Percentiles rank a stretch among this genome's conserved stretches.
Evolutionary conservation across 805 yeast genomes (phyloP).

Genomic region (Candida oleophila): DNA sequence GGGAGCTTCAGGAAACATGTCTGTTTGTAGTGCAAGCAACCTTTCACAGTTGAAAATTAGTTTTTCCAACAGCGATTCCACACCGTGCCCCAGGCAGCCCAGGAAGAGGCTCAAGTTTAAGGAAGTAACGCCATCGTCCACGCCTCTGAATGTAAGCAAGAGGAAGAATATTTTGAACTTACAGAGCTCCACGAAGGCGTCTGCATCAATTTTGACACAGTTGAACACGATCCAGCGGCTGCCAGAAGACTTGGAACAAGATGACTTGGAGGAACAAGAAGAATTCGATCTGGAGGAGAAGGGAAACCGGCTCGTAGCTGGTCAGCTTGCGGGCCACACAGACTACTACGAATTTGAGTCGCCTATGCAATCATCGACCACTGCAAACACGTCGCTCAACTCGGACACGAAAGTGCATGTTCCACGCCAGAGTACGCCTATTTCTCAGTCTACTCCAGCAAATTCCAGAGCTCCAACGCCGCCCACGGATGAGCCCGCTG

Average conservation of each 20-base stretch:
- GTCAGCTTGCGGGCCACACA: not conserved
- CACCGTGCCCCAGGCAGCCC: slow-evolving; percentile 45
- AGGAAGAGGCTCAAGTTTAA: slow-evolving; percentile 35
- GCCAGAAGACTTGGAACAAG: slow-evolving; percentile 11
- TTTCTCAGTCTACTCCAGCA: slow-evolving; percentile 44
- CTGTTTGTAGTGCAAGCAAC: slow-evolving; percentile 15
- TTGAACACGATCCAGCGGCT: slow-evolving; percentile 12
- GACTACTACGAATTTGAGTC: not conserved
- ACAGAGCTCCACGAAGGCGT: slow-evolving; percentile 29
- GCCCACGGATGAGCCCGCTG: slow-evolving; percentile 12
- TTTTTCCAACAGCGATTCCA: slow-evolving; percentile 37
- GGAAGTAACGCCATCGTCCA: slow-evolving; percentile 21
- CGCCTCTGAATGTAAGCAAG: slow-evolving; percentile 13
- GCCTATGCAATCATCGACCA: not conserved
- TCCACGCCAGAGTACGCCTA: slow-evolving; percentile 28
- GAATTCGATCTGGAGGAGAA: not conserved
- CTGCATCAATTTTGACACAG: slow-evolving; percentile 18
- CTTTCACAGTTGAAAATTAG: slow-evolving; percentile 18
- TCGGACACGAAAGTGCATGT: not conserved
- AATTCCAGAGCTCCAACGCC: slow-evolving; percentile 39
- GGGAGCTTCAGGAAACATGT: slow-evolving; percentile 14
- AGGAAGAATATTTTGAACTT: slow-evolving; percentile 27
- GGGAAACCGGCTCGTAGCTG: not conserved
- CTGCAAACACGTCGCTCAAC: slow-evolving; percentile 1
- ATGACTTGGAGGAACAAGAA: not conserved